Evolutionary conservation across 2,329 filamentous ascomycete genomes (phyloP).

Genomic region (Pyrenochaeta sp.): DNA sequence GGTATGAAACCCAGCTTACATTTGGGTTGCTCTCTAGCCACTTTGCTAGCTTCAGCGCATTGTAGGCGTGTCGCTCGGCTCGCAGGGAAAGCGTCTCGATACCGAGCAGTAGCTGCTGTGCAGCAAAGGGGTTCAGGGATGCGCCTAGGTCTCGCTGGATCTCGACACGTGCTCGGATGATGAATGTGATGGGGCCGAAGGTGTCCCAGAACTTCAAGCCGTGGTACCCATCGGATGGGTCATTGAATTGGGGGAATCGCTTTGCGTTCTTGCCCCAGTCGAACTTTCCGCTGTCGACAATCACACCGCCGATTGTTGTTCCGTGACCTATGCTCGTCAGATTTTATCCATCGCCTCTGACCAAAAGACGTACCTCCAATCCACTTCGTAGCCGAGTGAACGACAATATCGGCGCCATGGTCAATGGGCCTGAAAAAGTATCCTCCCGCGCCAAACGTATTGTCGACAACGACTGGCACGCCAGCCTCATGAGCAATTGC

Average conservation of each 20-base stretch:
- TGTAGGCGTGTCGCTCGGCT: slow-evolving; percentile 84
- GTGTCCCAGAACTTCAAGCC: slow-evolving; percentile 95
- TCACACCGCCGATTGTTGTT: slow-evolving; percentile 86
- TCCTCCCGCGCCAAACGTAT: slow-evolving; percentile 93
- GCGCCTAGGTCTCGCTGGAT: slow-evolving; percentile 87
- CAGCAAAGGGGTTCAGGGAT: slow-evolving; percentile 85
- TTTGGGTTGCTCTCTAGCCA: slow-evolving; percentile 86
- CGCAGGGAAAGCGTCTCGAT: slow-evolving; percentile 89
- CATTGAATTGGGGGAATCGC: slow-evolving; percentile 91
- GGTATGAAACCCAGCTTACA: slow-evolving; percentile 94
- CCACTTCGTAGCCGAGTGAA: slow-evolving; percentile 96
- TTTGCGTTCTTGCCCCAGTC: slow-evolving; percentile 87
- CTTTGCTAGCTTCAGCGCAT: slow-evolving; percentile 79
- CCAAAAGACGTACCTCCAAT: slow-evolving; percentile 71
- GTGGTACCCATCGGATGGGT: slow-evolving; percentile 89
- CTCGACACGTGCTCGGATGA: slow-evolving; percentile 87
- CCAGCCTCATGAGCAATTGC: slow-evolving; percentile 77
- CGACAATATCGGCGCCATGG: slow-evolving; percentile 91
- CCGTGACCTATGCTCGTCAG: slow-evolving; percentile 65
- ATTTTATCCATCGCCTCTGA: neutral
- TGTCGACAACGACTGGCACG: slow-evolving; percentile 73
- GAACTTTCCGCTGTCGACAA: slow-evolving; percentile 90
- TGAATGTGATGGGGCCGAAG: slow-evolving; percentile 83
- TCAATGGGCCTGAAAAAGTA: slow-evolving; percentile 88
- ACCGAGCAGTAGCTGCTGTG: slow-evolving; percentile 89